Evolutionary conservation across 163 green algal species (phyloP), one percentile per base, ranked within the genome.

Genomic region (Picocystis sp.): DNA sequence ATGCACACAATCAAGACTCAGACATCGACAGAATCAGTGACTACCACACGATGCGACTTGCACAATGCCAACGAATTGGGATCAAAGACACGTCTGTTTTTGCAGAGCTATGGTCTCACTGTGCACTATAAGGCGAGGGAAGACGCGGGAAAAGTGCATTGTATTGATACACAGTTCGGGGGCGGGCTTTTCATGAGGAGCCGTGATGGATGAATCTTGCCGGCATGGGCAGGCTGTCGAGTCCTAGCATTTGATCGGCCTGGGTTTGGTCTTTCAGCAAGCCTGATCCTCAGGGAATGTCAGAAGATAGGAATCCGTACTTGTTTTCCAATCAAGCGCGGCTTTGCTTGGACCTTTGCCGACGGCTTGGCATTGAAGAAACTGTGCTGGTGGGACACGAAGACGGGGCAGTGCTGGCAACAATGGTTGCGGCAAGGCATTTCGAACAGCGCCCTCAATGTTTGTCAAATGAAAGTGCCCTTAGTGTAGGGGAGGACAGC

Each of bases 171-270:
- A 89, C 55, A 68, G 19, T 86, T 81, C 70, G 80, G 76, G 22
- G 74, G 66, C 1, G 80, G 77, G 10, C 13, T 85, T 86, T 62
- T 53, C 76, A 11, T 92, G 80, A n/a, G n/a, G n/a, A n/a, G n/a
- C n/a, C 52, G 51, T 92, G 2, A 77, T 87, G 71, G 66, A 73
- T n/a, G 59, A 59, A 66, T 1, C 72, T 92, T 17, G 81, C 80
- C 0, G 45, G 75, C 15, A 25, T 69, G 21, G n/a, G 63, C 46
- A 24, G 57, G 57, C 19, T 64, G 64, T 45, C 43, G 68, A 2
- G 76, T 89, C 17, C 42, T 84, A 1, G 74, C 77, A 0, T 82
- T 82, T 50, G 80, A 89, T 59, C 61, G 77, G 2, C 77, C 78
- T 2, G 77, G 60, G 2, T 86, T 86, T 57, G 77, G 74, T 78